A percentile compares a stretch with the other conserved stretches of the same genome.
phyloP scores from a whole-genome alignment of 176 grass and related monocot species.

The Eleusine coracana region DNA sequence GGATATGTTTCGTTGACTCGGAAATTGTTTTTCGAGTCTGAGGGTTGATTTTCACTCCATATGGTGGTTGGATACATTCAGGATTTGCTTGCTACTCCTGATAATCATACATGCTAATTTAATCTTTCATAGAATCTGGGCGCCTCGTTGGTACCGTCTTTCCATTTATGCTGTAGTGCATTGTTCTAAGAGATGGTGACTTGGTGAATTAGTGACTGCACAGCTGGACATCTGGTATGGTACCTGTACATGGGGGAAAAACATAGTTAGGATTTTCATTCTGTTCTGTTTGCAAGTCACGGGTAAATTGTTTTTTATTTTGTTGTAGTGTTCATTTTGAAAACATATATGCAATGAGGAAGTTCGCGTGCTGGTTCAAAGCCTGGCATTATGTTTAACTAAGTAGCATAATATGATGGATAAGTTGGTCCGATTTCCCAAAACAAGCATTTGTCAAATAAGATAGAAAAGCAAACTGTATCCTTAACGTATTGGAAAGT shows the following conservation, averaged over 20 bases:
- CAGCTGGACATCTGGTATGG: slow-evolving; percentile 10
- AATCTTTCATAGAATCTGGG: slow-evolving; percentile 16
- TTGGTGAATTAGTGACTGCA: not conserved
- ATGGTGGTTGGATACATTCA: slow-evolving; percentile 2
- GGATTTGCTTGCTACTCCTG: slow-evolving; percentile 11
- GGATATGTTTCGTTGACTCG: slow-evolving; percentile 11
- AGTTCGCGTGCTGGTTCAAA: not conserved
- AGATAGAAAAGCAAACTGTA: slow-evolving; percentile 13
- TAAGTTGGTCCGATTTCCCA: not conserved
- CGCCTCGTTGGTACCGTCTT: slow-evolving; percentile 5
- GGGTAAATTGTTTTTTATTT: not conserved
- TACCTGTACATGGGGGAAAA: not conserved
- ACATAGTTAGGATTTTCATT: not conserved
- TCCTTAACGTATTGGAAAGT: not conserved
- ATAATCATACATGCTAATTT: slow-evolving; percentile 27
- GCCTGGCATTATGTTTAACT: not conserved
- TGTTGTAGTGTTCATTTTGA: not conserved
- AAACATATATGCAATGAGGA: slow-evolving; percentile 8
- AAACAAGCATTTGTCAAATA: slow-evolving; percentile 10
- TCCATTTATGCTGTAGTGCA: slow-evolving; percentile 36
- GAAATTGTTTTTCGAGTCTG: not conserved
- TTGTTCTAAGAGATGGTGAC: slow-evolving; percentile 28
- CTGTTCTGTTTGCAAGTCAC: slow-evolving; percentile 11
- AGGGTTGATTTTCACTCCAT: slow-evolving; percentile 5
- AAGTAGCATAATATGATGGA: not conserved